These are phyloP conservation scores for Nicotiana attenuata DNA, from an alignment of 257 asterid genomes.

Conservation along the genomic window DNA sequence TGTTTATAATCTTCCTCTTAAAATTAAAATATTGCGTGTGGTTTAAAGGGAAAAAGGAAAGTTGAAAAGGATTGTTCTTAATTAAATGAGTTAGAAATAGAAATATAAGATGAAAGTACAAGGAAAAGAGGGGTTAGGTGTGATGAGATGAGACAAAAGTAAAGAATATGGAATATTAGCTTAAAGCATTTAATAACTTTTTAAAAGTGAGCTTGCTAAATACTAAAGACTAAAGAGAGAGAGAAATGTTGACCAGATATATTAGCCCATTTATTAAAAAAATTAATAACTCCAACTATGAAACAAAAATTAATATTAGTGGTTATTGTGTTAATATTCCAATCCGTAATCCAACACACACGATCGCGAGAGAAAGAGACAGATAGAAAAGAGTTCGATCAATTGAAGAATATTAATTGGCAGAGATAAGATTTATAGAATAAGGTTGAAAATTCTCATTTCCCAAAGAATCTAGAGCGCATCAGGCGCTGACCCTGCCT, in stretches of 20 bases:
- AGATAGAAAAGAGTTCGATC: not conserved
- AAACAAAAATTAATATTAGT: not conserved
- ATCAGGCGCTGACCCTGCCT: conserved; percentile 82
- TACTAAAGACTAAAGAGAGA: conserved; percentile 9
- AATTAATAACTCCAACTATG: not conserved
- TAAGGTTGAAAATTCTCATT: conserved; percentile 36
- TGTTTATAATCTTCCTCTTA: not conserved
- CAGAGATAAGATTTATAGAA: conserved; percentile 30
- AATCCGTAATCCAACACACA: conserved; percentile 25
- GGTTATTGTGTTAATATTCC: not conserved
- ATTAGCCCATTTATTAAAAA: conserved; percentile 18
- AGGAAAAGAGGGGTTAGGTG: not conserved
- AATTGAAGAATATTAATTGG: conserved; percentile 17
- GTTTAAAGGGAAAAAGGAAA: not conserved
- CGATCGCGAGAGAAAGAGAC: conserved; percentile 10
- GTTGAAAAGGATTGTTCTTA: not conserved
- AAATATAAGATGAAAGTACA: not conserved
- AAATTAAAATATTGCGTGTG: not conserved
- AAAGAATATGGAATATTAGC: conserved; percentile 31
- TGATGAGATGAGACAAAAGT: conserved; percentile 38
- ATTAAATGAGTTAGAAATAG: too few relatives aligned
- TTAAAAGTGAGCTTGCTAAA: conserved; percentile 17
- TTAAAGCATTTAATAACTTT: conserved; percentile 21
- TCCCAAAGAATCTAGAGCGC: conserved; percentile 93
- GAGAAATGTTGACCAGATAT: not conserved